These are phyloP conservation scores for Gilbertella persicaria DNA, from an alignment of 371 early-diverging fungal genomes.

Conservation along the genomic window DNA sequence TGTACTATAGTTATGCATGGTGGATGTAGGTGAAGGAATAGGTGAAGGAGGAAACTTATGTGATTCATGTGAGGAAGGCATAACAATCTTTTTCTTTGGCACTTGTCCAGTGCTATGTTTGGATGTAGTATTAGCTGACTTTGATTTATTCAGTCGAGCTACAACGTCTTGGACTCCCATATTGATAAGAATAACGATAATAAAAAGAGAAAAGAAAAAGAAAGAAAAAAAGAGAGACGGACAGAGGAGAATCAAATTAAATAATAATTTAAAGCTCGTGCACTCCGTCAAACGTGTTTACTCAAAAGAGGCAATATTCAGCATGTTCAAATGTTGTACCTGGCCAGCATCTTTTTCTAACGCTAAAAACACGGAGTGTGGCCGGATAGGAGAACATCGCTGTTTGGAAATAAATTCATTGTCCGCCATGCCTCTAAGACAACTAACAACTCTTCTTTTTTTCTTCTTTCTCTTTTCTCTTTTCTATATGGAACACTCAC, in stretches of 20 bases:
- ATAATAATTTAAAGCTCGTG: slow-evolving; percentile 8
- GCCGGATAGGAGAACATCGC: too few species aligned
- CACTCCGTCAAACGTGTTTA: slow-evolving; percentile 5
- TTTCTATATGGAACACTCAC: not conserved
- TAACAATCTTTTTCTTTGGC: slow-evolving; percentile 7
- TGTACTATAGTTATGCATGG: not conserved
- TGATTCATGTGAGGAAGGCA: not conserved
- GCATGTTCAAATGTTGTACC: slow-evolving; percentile 8
- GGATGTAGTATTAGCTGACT: slow-evolving; percentile 12
- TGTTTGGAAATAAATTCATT: too few species aligned
- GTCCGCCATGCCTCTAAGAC: too few species aligned
- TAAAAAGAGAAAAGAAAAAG: slow-evolving; percentile 4
- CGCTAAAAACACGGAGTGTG: too few species aligned
- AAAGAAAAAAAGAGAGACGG: not conserved
- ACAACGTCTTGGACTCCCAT: slow-evolving; percentile 49
- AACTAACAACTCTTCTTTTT: not conserved
- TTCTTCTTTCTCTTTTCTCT: not conserved
- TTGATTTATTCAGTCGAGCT: slow-evolving; percentile 39
- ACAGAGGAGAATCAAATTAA: slow-evolving; percentile 1
- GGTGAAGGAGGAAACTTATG: slow-evolving; percentile 10
- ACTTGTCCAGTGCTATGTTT: not conserved
- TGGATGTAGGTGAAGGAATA: slow-evolving; percentile 12
- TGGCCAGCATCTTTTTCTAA: too few species aligned
- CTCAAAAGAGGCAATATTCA: slow-evolving; percentile 10
- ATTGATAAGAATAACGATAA: not conserved